A percentile compares a stretch with the other conserved stretches of the same genome.
phyloP scores from a whole-genome alignment of 495 filamentous ascomycete species.

The Hypomontagnella monticulosa region DNA sequence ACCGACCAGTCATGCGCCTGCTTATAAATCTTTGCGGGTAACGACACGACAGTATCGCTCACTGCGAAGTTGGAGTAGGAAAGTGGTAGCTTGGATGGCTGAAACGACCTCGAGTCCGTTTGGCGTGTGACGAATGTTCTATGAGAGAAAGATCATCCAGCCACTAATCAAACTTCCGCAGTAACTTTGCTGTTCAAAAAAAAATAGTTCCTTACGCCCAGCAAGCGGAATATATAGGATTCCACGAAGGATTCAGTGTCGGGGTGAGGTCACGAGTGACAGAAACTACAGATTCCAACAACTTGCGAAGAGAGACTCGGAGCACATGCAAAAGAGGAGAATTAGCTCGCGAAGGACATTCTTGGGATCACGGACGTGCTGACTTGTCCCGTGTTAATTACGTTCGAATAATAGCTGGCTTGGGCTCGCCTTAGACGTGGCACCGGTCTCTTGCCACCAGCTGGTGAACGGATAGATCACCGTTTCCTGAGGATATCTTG shows the following conservation, averaged over 20 bases:
- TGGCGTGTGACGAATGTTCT: conserved; percentile 25
- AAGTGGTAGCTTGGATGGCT: conserved; percentile 23
- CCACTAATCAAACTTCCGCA: conserved; percentile 16
- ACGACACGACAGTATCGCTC: conserved; percentile 19
- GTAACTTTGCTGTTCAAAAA: conserved; percentile 9
- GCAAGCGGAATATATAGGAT: background rate
- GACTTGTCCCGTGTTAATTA: conserved; percentile 4
- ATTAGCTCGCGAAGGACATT: background rate
- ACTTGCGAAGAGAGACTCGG: conserved; percentile 1
- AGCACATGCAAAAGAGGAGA: conserved; percentile 24
- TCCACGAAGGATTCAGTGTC: conserved; percentile 1
- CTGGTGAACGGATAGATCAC: background rate
- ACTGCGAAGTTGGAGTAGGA: conserved; percentile 18
- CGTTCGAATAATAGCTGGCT: conserved; percentile 12
- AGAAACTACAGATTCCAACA: conserved; percentile 3
- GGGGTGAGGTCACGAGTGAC: conserved; percentile 2
- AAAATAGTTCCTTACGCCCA: background rate
- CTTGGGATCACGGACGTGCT: conserved; percentile 4
- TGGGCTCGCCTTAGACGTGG: conserved; percentile 10
- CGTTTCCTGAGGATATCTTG: background rate
- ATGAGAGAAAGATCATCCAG: conserved; percentile 4
- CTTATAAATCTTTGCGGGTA: conserved; percentile 19
- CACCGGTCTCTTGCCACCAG: background rate
- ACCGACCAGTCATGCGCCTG: conserved; percentile 33
- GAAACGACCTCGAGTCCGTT: conserved; percentile 11